phyloP scores from a whole-genome alignment of 768 basidiomycete genomes.

The Coprinopsis strossmayeri region DNA sequence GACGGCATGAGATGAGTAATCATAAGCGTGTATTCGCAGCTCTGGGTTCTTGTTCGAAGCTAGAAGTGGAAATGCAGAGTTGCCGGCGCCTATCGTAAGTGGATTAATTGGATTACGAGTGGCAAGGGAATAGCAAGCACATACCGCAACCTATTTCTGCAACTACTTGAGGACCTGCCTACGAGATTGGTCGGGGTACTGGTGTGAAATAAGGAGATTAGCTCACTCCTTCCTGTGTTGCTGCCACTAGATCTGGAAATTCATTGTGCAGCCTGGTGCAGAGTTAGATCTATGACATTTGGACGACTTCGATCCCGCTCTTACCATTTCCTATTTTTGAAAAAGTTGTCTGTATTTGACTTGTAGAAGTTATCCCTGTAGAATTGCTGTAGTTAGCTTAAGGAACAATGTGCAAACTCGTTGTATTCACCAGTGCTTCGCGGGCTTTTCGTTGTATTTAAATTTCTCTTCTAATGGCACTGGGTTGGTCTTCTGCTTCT shows the following conservation, averaged over 20 bases:
- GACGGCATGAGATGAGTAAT: conserved; percentile 86
- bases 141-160: conserved; percentile 90
- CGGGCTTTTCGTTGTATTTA: conserved; percentile 68
- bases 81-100: conserved; percentile 71
- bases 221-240: conserved; percentile 57
- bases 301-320: background rate
- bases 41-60: conserved; percentile 76
- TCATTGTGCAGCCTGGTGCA: conserved; percentile 77
- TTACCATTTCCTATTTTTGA: conserved; percentile 88
- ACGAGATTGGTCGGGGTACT: conserved; percentile 9
- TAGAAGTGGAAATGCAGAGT: conserved; percentile 86
- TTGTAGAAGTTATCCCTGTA: conserved; percentile 93
- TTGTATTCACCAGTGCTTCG: conserved; percentile 56
- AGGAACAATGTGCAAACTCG: background rate
- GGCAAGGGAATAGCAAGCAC: conserved; percentile 17
- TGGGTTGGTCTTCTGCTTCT: conserved; percentile 63
- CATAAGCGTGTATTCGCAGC: conserved; percentile 73
- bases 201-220: background rate
- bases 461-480: conserved; percentile 68
- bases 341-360: conserved; percentile 80
- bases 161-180: conserved; percentile 75
- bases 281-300: conserved; percentile 5
- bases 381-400: conserved; percentile 8
- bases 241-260: conserved; percentile 80
- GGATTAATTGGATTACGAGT: background rate